Conservation (phyloP, 176 grass and related monocot species). For the Pontederia paniculata region DNA sequence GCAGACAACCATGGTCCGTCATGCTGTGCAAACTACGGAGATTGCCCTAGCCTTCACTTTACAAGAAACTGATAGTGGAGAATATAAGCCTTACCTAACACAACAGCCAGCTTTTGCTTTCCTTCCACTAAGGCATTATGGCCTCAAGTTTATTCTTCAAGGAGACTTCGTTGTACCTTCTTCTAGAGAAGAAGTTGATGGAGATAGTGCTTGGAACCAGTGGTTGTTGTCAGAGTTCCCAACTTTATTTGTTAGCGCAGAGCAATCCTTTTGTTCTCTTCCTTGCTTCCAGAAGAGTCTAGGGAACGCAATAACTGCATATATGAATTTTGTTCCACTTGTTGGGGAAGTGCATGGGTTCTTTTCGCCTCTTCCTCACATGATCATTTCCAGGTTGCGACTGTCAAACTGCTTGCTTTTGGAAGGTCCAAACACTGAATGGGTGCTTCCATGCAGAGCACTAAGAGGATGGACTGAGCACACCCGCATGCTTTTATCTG, state of each 20-base stretch:
- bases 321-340: conserved; percentile 94
- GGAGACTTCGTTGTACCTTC: conserved; percentile 91
- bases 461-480: conserved; percentile 77
- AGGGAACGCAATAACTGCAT: conserved; percentile 76
- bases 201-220: conserved; percentile 96
- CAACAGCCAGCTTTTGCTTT: conserved; percentile 96
- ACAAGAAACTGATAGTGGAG: conserved; percentile 46
- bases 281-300: conserved; percentile 53
- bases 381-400: conserved; percentile 82
- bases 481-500: conserved; percentile 48
- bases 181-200: conserved; percentile 97
- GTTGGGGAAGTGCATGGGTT: conserved; percentile 90
- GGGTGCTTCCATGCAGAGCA: conserved; percentile 64
- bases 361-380: conserved; percentile 67
- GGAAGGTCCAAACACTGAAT: conserved; percentile 47
- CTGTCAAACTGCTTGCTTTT: conserved; percentile 73
- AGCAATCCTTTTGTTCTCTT: conserved; percentile 73
- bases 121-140: conserved; percentile 88
- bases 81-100: conserved; percentile 57
- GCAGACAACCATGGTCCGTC: conserved; percentile 40
- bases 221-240: conserved; percentile 92
- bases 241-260: conserved; percentile 55
- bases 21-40: conserved; percentile 72
- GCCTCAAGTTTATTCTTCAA: conserved; percentile 96
- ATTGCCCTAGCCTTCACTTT: conserved; percentile 88